phyloP scores from a whole-genome alignment of 192 early-diverging fungal species.

The Umbelopsis isabellina region DNA sequence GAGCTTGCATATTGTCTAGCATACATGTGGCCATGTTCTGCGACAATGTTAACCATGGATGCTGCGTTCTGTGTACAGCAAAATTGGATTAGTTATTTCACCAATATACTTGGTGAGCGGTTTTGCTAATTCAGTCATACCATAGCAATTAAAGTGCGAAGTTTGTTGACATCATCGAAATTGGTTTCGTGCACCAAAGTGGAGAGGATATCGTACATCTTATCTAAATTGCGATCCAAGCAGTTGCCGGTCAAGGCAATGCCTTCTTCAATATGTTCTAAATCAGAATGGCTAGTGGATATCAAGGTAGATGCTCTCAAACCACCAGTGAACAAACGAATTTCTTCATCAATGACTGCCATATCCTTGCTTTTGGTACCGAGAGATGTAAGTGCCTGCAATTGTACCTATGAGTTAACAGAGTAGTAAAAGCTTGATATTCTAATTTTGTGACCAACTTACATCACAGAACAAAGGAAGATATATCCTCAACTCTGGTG shows the following conservation, averaged over 20 bases:
- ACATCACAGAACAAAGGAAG: slow-evolving; percentile 79
- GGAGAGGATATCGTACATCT: slow-evolving; percentile 73
- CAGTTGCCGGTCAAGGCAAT: slow-evolving; percentile 67
- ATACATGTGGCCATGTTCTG: slow-evolving; percentile 80
- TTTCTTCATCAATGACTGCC: slow-evolving; percentile 85
- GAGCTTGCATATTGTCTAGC: slow-evolving; percentile 75
- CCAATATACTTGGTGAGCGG: not conserved
- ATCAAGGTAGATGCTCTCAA: slow-evolving; percentile 70
- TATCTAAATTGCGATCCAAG: slow-evolving; percentile 71
- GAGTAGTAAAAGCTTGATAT: not conserved
- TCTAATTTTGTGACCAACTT: slow-evolving; percentile 20
- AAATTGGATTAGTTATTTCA: not conserved
- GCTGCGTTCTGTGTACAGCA: slow-evolving; percentile 56
- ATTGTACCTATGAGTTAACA: not conserved
- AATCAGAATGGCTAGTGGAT: slow-evolving; percentile 64
- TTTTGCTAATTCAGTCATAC: slow-evolving; percentile 33
- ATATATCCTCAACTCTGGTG: slow-evolving; percentile 70
- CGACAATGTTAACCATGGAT: slow-evolving; percentile 77
- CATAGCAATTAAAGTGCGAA: slow-evolving; percentile 75
- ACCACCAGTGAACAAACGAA: slow-evolving; percentile 85
- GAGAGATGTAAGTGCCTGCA: slow-evolving; percentile 59
- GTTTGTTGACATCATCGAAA: slow-evolving; percentile 71
- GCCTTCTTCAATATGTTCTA: slow-evolving; percentile 67
- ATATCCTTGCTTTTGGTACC: slow-evolving; percentile 70
- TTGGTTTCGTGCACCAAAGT: slow-evolving; percentile 74